Evolutionary conservation across 495 filamentous ascomycete species (phyloP), one percentile per base, ranked within the genome.

Genomic region (Immersiella caudata): DNA sequence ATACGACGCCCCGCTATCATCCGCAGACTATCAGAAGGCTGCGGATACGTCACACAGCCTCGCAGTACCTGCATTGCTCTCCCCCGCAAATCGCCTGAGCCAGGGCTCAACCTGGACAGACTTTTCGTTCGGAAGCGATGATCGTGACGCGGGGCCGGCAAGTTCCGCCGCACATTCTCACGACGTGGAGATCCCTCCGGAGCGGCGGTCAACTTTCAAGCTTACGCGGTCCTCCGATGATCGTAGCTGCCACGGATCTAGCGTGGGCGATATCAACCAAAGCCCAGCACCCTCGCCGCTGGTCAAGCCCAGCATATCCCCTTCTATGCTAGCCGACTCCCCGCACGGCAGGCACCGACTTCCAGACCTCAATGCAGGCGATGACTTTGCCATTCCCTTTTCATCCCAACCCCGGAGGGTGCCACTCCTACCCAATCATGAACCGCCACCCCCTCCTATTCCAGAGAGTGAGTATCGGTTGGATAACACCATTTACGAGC

Each of bases 91-190:
- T 67, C 79, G 83, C n/a, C 70, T 76, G 22, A 87, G 84, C 65
- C 79, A 82, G 35, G 77, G 80, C 25, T 84, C 84, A 14, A 74
- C 79, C 16, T 87, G 84, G 84, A 87, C 84, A n/a, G 83, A 87
- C 74, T 82, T 81, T 65, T 84, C 84, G 0, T 76, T 87, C 51
- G 83, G 82, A 16, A 83, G 82, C 50, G 81, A 83, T 40, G 75
- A 79, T 24, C 74, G 63, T n/a, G 70, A 78, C 27, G 65, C 65
- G 27, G 71, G 40, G 52, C 62, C 61, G 50, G 66, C 67, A 49
- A 67, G 66, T 60, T 68, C 73, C 9, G 27, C 55, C 11, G 57
- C 71, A 7, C 68, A 72, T 26, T 68, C 71, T 9, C 72, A 73
- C n/a, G 73, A 70, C 16, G 40, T 46, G 2, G 68, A 73, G 2